Percentiles rank a stretch among this genome's conserved stretches.
Evolutionary conservation across 768 basidiomycete genomes (phyloP).

Genomic region (Lactifluus subvellereus): DNA sequence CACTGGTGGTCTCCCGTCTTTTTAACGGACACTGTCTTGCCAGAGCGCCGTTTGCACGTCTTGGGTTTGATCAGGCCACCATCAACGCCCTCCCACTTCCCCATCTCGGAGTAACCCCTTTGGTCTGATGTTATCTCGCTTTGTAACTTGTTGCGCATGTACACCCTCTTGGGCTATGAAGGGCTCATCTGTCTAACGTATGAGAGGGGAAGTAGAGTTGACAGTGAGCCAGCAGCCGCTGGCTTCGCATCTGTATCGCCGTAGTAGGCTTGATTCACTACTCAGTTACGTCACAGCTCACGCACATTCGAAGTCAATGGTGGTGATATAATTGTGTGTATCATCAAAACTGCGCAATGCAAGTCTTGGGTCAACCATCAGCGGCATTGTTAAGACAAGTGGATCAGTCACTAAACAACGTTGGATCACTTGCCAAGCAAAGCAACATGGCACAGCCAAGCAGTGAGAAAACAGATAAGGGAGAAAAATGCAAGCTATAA

Average conservation of each 20-base stretch:
- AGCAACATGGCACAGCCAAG: conserved; percentile 12
- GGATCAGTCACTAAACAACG: too few relatives aligned
- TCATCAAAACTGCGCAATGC: not conserved
- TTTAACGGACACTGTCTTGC: not conserved
- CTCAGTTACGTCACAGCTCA: not conserved
- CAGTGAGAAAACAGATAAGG: not conserved
- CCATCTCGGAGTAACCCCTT: conserved; percentile 9
- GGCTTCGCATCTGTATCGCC: not conserved
- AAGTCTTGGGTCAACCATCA: not conserved
- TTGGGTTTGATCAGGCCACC: conserved; percentile 18
- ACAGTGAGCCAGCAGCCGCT: not conserved
- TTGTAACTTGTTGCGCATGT: not conserved
- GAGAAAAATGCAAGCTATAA: not conserved
- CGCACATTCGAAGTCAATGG: not conserved
- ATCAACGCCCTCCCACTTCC: conserved; percentile 9
- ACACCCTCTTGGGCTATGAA: conserved; percentile 4
- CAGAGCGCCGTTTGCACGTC: conserved; percentile 24
- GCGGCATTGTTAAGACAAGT: not conserved
- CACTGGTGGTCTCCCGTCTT: not conserved
- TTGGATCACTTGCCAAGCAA: not conserved
- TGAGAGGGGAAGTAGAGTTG: not conserved
- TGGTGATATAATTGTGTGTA: not conserved
- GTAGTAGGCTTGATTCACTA: not conserved
- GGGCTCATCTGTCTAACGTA: not conserved
- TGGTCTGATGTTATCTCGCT: not conserved